phyloP scores from a whole-genome alignment of 345 rosid genomes.

The Arabidopsis arenosa region DNA sequence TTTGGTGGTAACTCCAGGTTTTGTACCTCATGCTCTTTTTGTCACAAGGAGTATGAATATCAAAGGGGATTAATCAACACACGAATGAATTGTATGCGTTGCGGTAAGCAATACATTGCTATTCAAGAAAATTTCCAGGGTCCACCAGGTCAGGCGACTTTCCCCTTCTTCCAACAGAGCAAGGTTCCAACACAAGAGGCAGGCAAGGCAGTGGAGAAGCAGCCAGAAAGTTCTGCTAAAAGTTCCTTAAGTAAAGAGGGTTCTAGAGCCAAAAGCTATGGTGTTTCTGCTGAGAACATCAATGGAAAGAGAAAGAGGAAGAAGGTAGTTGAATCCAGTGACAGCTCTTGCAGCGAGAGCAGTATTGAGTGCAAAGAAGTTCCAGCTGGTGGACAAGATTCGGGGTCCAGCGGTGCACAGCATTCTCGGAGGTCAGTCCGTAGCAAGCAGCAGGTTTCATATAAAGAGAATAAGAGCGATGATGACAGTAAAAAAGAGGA shows the following conservation, averaged over 20 bases:
- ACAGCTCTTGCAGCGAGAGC: slow-evolving; percentile 53
- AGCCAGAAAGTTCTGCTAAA: slow-evolving; percentile 43
- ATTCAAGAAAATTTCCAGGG: slow-evolving; percentile 47
- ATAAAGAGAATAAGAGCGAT: slow-evolving; percentile 49
- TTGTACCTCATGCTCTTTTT: slow-evolving; percentile 79
- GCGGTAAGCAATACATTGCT: slow-evolving; percentile 61
- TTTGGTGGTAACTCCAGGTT: slow-evolving; percentile 50
- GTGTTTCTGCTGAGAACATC: slow-evolving; percentile 42
- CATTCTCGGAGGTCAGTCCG: slow-evolving; percentile 69
- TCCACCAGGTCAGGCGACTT: slow-evolving; percentile 48
- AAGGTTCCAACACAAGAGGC: slow-evolving; percentile 51
- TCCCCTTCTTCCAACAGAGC: slow-evolving; percentile 46
- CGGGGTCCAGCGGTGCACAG: slow-evolving; percentile 47
- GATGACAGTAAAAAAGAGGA: slow-evolving; percentile 3
- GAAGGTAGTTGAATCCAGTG: slow-evolving; percentile 59
- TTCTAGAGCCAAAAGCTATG: slow-evolving; percentile 37
- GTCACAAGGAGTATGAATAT: slow-evolving; percentile 58
- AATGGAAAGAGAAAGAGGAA: slow-evolving; percentile 60
- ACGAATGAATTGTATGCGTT: slow-evolving; percentile 54
- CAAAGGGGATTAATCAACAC: slow-evolving; percentile 46
- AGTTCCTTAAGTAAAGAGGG: slow-evolving; percentile 42
- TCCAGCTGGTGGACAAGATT: slow-evolving; percentile 48
- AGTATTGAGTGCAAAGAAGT: slow-evolving; percentile 54
- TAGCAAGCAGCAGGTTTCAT: slow-evolving; percentile 67
- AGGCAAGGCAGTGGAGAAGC: slow-evolving; percentile 43